Percentiles rank a stretch among this genome's conserved stretches.
Conservation (phyloP, 768 basidiomycete species). For the Russula olivacea region DNA sequence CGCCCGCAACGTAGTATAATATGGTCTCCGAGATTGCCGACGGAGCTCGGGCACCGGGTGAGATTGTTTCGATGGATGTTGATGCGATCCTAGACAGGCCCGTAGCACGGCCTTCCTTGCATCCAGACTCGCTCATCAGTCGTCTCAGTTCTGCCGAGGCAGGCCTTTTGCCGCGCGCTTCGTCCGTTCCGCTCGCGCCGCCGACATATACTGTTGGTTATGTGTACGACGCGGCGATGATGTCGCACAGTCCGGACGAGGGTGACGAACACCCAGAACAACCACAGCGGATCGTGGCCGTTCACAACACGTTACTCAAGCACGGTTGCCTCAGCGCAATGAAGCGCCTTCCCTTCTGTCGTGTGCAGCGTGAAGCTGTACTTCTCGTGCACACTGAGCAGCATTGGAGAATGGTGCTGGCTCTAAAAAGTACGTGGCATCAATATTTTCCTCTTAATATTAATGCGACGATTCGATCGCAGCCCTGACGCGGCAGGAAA, state of each 20-base stretch:
- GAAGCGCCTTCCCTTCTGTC: constrained; percentile 70
- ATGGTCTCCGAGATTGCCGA: constrained; percentile 16
- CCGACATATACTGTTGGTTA: constrained; percentile 55
- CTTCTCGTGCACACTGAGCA: constrained; percentile 86
- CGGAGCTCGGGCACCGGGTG: constrained; percentile 8
- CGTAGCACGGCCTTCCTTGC: not conserved
- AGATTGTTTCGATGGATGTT: constrained; percentile 13
- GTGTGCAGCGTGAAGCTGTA: constrained; percentile 71
- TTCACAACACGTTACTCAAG: constrained; percentile 59
- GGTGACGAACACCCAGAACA: constrained; percentile 71
- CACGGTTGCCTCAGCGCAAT: constrained; percentile 61
- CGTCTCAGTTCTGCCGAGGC: constrained; percentile 9
- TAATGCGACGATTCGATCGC: constrained; percentile 21
- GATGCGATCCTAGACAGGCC: constrained; percentile 7
- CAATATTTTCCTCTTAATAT: constrained; percentile 13
- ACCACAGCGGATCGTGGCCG: constrained; percentile 69
- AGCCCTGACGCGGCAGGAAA: constrained; percentile 75
- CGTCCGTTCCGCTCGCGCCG: constrained; percentile 28
- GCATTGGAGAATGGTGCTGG: constrained; percentile 87
- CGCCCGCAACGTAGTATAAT: not conserved
- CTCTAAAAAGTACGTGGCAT: constrained; percentile 26
- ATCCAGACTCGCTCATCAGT: constrained; percentile 5
- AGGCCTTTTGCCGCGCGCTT: constrained; percentile 26
- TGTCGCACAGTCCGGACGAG: constrained; percentile 63
- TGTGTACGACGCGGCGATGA: constrained; percentile 85